Evolutionary conservation across 805 yeast species (phyloP).

Genomic region (Candida sonorensis): DNA sequence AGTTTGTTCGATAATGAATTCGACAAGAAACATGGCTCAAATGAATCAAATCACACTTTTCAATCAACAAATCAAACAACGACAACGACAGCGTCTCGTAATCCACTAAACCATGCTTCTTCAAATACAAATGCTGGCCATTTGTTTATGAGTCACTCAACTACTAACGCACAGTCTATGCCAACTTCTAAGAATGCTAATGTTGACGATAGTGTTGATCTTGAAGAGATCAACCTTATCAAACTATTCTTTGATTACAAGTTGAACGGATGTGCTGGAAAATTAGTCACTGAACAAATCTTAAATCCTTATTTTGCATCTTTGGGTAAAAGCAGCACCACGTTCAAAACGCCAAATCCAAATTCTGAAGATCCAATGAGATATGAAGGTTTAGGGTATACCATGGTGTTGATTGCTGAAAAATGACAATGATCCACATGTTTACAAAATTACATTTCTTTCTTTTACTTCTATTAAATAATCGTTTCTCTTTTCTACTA

Average conservation of each 20-base stretch:
- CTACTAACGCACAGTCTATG: background rate
- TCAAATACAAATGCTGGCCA: background rate
- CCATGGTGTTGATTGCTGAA: constrained; percentile 20
- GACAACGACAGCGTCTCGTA: background rate
- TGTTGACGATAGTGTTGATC: constrained; percentile 1
- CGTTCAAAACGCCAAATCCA: too few species aligned
- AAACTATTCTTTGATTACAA: constrained; percentile 28
- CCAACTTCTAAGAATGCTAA: background rate
- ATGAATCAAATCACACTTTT: too few species aligned
- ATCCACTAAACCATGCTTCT: background rate
- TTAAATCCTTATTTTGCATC: too few species aligned
- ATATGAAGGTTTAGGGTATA: constrained; percentile 20
- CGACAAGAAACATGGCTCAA: too few species aligned
- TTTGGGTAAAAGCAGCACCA: too few species aligned
- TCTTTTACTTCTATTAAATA: background rate
- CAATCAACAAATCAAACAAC: too few species aligned
- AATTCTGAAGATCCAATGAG: constrained; percentile 2
- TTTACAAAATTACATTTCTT: background rate
- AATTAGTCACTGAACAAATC: constrained; percentile 12
- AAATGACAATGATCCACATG: constrained; percentile 7
- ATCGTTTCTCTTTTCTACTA: too few species aligned
- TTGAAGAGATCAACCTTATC: constrained; percentile 15
- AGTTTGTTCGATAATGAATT: too few species aligned
- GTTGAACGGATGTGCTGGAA: constrained; percentile 20
- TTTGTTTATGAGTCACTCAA: background rate